Evolutionary conservation across 2,329 filamentous ascomycete genomes (phyloP).

Genomic region (Cladophialophora psammophila): DNA sequence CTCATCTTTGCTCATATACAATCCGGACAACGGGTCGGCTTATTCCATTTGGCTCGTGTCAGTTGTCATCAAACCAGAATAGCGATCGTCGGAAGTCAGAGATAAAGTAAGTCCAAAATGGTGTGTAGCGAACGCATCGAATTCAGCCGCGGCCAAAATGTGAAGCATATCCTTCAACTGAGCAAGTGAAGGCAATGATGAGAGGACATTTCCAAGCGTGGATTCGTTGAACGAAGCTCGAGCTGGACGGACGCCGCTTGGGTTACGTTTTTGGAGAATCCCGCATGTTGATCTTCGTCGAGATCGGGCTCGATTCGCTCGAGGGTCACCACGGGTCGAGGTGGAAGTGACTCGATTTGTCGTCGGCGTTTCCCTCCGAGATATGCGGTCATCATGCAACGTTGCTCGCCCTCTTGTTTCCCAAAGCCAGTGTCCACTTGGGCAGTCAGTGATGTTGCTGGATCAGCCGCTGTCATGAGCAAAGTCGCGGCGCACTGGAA

Average conservation of each 20-base stretch:
- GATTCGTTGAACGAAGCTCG: neutral
- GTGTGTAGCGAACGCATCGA: neutral
- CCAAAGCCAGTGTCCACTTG: neutral
- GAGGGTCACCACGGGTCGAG: neutral
- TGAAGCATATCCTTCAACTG: neutral
- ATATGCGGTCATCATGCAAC: neutral
- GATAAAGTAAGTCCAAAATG: neutral
- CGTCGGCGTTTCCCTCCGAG: neutral
- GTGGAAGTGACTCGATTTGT: neutral
- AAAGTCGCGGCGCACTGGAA: slow-evolving; percentile 30
- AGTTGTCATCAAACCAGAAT: neutral
- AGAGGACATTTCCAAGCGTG: neutral
- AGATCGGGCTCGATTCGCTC: neutral
- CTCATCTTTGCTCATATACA: neutral
- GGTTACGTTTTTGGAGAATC: neutral
- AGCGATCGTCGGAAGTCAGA: neutral
- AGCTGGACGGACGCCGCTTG: neutral
- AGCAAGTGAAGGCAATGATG: neutral
- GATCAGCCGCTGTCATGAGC: slow-evolving; percentile 15
- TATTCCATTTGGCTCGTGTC: neutral
- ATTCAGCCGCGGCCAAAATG: neutral
- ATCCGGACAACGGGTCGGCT: neutral
- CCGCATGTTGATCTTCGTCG: neutral
- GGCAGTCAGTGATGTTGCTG: neutral
- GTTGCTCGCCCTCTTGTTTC: neutral